These are phyloP conservation scores for Parastagonospora nodorum DNA, from an alignment of 2,329 filamentous ascomycete genomes.

Conservation along the genomic window DNA sequence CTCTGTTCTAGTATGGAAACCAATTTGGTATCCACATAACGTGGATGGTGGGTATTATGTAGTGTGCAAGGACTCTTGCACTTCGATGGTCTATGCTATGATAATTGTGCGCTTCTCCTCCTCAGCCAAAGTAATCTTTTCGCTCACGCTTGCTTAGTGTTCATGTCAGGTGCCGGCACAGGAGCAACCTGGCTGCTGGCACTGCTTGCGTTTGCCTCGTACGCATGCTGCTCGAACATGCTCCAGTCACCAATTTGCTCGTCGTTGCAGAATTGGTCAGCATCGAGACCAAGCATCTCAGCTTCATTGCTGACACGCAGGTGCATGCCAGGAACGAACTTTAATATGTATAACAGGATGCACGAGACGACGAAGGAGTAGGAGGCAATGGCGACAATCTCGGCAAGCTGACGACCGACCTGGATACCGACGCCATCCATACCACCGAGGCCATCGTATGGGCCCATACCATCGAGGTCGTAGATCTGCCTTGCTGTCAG, in stretches of 20 bases:
- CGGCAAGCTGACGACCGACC: slow-evolving; percentile 61
- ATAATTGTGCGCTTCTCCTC: no score
- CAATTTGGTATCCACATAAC: no score
- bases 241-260: slow-evolving; percentile 62
- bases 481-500: slow-evolving; percentile 37
- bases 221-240: slow-evolving; percentile 39
- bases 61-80: no score
- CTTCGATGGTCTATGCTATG: no score
- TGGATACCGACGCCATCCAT: slow-evolving; percentile 62
- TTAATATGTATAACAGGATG: slow-evolving; percentile 58
- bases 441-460: slow-evolving; percentile 52
- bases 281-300: slow-evolving; percentile 61
- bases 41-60: no score
- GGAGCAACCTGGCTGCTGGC: slow-evolving; percentile 29
- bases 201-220: slow-evolving; percentile 23
- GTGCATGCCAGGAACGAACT: slow-evolving; percentile 60
- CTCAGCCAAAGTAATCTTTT: neutral
- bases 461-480: slow-evolving; percentile 55
- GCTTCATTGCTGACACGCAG: slow-evolving; percentile 60
- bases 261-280: slow-evolving; percentile 62
- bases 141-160: slow-evolving; percentile 13
- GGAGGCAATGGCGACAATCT: slow-evolving; percentile 58
- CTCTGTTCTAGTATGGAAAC: no score
- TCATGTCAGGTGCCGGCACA: neutral
- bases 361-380: slow-evolving; percentile 61